phyloP scores from a whole-genome alignment of 352 stramenopile species.

The Thalassiosira pacifica region DNA sequence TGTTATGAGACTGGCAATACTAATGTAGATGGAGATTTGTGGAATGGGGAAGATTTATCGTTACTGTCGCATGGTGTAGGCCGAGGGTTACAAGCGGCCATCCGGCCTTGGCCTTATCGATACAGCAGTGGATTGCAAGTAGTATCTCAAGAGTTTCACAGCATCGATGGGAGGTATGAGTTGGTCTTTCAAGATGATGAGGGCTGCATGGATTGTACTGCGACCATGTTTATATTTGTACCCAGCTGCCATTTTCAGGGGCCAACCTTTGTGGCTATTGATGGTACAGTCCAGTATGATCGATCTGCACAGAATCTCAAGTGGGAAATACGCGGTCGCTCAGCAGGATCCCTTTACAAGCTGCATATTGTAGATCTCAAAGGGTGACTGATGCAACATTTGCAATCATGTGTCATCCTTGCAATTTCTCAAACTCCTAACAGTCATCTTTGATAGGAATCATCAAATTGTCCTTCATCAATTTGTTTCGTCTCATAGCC shows the following conservation, averaged over 20 bases:
- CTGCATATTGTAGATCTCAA: neutral
- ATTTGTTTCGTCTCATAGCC: neutral
- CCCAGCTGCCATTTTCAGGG: neutral
- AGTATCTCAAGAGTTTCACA: neutral
- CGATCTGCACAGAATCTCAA: neutral
- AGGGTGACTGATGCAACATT: neutral
- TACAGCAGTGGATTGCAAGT: constrained; percentile 1
- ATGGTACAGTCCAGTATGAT: neutral
- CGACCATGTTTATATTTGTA: neutral
- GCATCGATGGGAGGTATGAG: neutral
- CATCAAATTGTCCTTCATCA: constrained; percentile 33
- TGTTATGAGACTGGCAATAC: constrained; percentile 86
- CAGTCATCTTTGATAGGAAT: constrained; percentile 12
- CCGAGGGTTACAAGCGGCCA: neutral
- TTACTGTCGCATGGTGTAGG: neutral
- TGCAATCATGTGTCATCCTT: neutral
- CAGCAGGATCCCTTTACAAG: neutral
- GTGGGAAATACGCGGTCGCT: neutral
- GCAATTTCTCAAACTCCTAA: too few relatives aligned
- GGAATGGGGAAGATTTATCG: constrained; percentile 73
- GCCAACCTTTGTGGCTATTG: neutral
- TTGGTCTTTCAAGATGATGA: neutral
- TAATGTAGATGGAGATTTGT: constrained; percentile 62
- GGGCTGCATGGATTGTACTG: neutral
- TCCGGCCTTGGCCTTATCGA: neutral